Evolutionary conservation across 2,329 filamentous ascomycete species (phyloP).

Genomic region (Raffaelea deltoideospora): DNA sequence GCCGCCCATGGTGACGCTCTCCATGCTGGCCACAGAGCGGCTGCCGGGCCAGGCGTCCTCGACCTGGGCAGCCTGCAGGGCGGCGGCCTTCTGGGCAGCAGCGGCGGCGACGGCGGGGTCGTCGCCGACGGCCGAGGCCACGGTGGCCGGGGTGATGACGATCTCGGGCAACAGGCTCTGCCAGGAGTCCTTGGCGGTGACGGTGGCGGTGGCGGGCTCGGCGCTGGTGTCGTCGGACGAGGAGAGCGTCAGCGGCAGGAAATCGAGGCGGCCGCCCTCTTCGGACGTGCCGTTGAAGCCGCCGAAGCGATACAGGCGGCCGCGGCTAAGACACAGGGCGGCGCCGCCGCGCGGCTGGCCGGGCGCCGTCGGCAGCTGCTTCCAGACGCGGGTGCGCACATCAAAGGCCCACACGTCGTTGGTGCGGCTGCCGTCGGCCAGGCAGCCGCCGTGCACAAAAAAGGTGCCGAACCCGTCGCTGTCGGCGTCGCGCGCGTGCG

Average conservation of each 20-base stretch:
- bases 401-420: constrained; percentile 70
- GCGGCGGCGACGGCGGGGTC: constrained; percentile 7
- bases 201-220: constrained; percentile 28
- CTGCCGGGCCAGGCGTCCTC: constrained; percentile 28
- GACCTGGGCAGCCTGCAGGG: too few relatives aligned
- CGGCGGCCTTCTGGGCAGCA: constrained; percentile 20
- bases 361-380: constrained; percentile 49
- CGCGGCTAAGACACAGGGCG: constrained; percentile 47
- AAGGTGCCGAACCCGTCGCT: constrained; percentile 50
- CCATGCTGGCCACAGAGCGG: constrained; percentile 37
- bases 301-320: constrained; percentile 61
- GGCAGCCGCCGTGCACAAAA: constrained; percentile 63
- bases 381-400: constrained; percentile 49
- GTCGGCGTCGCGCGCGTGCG: constrained; percentile 43
- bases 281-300: constrained; percentile 60
- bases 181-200: constrained; percentile 38
- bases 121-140: constrained; percentile 6
- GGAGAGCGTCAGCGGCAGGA: constrained; percentile 42
- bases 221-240: constrained; percentile 33
- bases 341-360: constrained; percentile 51
- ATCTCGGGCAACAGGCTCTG: constrained; percentile 19
- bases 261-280: constrained; percentile 57
- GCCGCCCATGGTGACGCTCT: constrained; percentile 40
- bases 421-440: constrained; percentile 44
- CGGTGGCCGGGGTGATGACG: constrained; percentile 8